Evolutionary conservation across 176 grass and related monocot genomes (phyloP).

Genomic region (Juncus inflexus): DNA sequence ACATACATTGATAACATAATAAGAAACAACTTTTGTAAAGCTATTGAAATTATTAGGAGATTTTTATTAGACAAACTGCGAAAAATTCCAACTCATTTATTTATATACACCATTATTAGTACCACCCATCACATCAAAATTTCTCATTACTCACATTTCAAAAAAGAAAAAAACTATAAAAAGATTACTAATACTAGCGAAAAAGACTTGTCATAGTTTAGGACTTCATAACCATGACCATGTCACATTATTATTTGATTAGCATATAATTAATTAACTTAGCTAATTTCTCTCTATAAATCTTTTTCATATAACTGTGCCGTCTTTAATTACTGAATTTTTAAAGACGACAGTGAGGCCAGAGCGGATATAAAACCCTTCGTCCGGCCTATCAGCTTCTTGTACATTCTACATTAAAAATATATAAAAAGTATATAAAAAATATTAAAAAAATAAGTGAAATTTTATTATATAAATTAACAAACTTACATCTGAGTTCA

Average conservation of each 20-base stretch:
- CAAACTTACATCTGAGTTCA: conserved; percentile 51
- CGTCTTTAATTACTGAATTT: conserved; percentile 57
- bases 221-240: too few relatives aligned
- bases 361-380: conserved; percentile 75
- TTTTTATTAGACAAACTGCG: too few relatives aligned
- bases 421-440: conserved; percentile 1
- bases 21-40: too few relatives aligned
- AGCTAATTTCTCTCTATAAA: not conserved
- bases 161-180: conserved; percentile 13
- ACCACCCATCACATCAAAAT: not conserved
- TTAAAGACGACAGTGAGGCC: conserved; percentile 71
- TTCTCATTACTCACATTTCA: conserved; percentile 10
- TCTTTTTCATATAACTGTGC: conserved; percentile 48
- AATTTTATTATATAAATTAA: conserved; percentile 10
- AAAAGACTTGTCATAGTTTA: not conserved
- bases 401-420: conserved; percentile 54
- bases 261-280: conserved; percentile 19
- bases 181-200: conserved; percentile 6
- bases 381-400: conserved; percentile 55
- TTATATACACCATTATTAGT: not conserved
- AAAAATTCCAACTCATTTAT: not conserved
- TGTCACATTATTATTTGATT: not conserved
- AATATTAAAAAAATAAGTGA: conserved; percentile 1
- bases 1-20: too few relatives aligned
- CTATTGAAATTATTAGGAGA: too few relatives aligned